Conservation (phyloP, 1,284 basidiomycete genomes). For the Butyriboletus regius region DNA sequence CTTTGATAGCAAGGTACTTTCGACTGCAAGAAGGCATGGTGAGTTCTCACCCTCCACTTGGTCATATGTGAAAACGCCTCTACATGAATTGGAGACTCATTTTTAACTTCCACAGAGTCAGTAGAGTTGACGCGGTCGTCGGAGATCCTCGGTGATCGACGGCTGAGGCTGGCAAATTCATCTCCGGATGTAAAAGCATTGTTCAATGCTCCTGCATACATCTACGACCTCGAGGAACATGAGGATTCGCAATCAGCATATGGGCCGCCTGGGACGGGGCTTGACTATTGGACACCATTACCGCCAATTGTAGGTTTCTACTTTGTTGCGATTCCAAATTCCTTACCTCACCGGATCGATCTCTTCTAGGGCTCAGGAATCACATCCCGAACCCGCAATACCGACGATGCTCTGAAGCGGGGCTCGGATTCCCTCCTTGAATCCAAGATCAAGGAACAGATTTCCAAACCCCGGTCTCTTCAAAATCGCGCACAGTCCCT, state of each 20-base stretch:
- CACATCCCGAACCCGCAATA: slow-evolving; percentile 55
- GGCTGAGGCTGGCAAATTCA: slow-evolving; percentile 76
- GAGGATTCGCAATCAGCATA: slow-evolving; percentile 57
- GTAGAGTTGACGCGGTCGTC: slow-evolving; percentile 64
- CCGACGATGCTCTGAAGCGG: slow-evolving; percentile 71
- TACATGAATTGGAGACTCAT: slow-evolving; percentile 12
- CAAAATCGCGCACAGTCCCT: slow-evolving; percentile 75
- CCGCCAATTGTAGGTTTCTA: slow-evolving; percentile 59
- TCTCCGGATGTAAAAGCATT: slow-evolving; percentile 92
- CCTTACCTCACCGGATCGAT: slow-evolving; percentile 16
- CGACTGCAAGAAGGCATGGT: slow-evolving; percentile 67
- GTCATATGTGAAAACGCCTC: slow-evolving; percentile 1
- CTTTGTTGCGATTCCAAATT: slow-evolving; percentile 12
- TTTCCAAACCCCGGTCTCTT: slow-evolving; percentile 65
- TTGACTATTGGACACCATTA: slow-evolving; percentile 70
- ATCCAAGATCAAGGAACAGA: slow-evolving; percentile 73
- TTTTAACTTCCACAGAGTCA: slow-evolving; percentile 46
- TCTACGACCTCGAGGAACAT: slow-evolving; percentile 67
- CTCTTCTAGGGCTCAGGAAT: slow-evolving; percentile 53
- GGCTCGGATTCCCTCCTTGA: slow-evolving; percentile 84
- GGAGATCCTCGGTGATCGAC: slow-evolving; percentile 66
- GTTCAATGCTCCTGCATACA: slow-evolving; percentile 75
- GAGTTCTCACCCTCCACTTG: slow-evolving; percentile 23
- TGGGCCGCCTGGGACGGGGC: slow-evolving; percentile 37
- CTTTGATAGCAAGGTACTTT: slow-evolving; percentile 90